These are phyloP conservation scores for Solanum tarijense DNA, from an alignment of 257 asterid genomes.

Conservation along the genomic window DNA sequence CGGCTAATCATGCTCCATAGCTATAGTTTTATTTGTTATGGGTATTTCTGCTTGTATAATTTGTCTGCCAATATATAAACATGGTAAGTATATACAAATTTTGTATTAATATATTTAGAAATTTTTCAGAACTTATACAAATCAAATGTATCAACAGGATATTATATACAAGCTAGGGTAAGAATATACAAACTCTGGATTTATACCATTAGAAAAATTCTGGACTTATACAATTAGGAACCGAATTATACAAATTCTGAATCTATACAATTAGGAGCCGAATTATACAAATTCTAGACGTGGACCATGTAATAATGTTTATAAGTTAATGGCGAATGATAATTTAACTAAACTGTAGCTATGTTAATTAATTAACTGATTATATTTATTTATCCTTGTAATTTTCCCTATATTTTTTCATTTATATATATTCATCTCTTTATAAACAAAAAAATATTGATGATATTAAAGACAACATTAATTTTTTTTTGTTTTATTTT, in stretches of 20 bases:
- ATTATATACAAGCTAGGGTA: neutral
- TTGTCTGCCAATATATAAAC: neutral
- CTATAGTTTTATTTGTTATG: too few relatives aligned
- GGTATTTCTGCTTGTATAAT: neutral
- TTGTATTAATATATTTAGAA: rapidly evolving
- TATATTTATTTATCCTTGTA: neutral
- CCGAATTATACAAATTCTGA: too few relatives aligned
- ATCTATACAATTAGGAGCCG: neutral
- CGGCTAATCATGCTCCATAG: too few relatives aligned
- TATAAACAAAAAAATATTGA: neutral
- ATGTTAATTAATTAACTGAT: too few relatives aligned
- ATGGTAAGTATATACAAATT: neutral
- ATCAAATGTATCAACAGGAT: too few relatives aligned
- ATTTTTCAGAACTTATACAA: too few relatives aligned
- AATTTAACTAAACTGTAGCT: too few relatives aligned
- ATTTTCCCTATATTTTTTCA: neutral
- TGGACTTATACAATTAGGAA: neutral
- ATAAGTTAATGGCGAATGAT: neutral
- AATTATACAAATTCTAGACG: neutral
- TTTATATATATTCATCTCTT: neutral
- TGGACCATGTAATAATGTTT: neutral
- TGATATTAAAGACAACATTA: neutral
- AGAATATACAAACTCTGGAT: neutral
- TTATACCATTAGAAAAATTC: too few relatives aligned
- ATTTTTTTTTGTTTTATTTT: neutral